Conservation (phyloP, 164 flowering plant genomes). For the Vitis vinifera region DNA sequence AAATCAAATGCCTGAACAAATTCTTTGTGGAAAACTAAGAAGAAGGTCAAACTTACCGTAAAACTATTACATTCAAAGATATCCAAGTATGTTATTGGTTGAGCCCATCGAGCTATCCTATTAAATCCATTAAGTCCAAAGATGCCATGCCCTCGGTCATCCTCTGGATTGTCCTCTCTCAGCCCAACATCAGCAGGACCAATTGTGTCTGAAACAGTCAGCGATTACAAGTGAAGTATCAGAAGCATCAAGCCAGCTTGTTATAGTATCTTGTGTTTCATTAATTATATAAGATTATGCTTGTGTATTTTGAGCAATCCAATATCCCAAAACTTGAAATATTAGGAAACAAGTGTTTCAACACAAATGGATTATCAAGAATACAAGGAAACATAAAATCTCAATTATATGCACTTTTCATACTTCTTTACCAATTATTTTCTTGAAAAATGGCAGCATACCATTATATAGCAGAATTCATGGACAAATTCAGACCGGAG, state of each 20-base stretch:
- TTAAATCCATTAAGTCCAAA: slow-evolving; percentile 51
- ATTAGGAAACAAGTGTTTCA: not conserved
- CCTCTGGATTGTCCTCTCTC: slow-evolving; percentile 60
- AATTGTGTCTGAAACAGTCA: slow-evolving; percentile 56
- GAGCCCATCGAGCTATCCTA: slow-evolving; percentile 79
- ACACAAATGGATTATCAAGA: too few species aligned
- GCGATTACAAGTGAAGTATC: not conserved
- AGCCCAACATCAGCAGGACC: slow-evolving; percentile 85
- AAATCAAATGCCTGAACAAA: not conserved
- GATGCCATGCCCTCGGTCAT: slow-evolving; percentile 87
- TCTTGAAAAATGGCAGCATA: too few species aligned
- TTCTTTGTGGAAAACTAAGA: not conserved
- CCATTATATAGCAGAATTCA: too few species aligned
- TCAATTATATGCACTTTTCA: too few species aligned
- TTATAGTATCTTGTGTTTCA: not conserved
- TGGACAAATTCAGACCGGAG: too few species aligned
- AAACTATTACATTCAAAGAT: slow-evolving; percentile 70
- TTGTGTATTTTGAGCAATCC: not conserved
- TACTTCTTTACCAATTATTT: too few species aligned
- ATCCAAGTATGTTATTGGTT: slow-evolving; percentile 85
- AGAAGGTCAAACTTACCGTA: slow-evolving; percentile 46
- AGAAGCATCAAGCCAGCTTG: not conserved
- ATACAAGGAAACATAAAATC: too few species aligned
- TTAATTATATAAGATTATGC: not conserved
- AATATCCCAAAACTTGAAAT: not conserved